Conservation (phyloP, 2,329 filamentous ascomycete genomes). For the Phaeophleospora eucalypticola region DNA sequence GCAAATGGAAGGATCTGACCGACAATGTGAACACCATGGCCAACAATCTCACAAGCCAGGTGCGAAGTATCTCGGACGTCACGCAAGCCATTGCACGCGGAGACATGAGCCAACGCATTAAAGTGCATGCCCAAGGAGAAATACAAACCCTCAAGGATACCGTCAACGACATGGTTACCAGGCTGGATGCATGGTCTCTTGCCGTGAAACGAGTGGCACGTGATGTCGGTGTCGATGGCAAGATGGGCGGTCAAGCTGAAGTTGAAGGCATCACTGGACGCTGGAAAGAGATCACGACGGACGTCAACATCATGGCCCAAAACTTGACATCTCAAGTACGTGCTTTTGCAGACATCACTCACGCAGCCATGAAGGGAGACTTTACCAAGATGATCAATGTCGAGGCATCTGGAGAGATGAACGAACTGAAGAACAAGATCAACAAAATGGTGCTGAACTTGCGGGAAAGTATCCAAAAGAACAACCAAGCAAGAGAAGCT, state of each 20-base stretch:
- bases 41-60: slow-evolving; percentile 61
- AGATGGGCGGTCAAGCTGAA: slow-evolving; percentile 96
- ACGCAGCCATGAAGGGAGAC: slow-evolving; percentile 91
- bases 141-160: slow-evolving; percentile 92
- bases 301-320: slow-evolving; percentile 85
- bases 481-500: slow-evolving; percentile 90
- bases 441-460: slow-evolving; percentile 98
- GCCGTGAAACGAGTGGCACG: slow-evolving; percentile 93
- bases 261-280: slow-evolving; percentile 87
- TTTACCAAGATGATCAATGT: slow-evolving; percentile 97
- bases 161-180: slow-evolving; percentile 98
- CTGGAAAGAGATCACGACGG: slow-evolving; percentile 97
- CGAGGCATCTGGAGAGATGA: slow-evolving; percentile 97
- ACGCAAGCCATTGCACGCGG: slow-evolving; percentile 93
- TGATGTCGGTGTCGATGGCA: slow-evolving; percentile 94
- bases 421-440: slow-evolving; percentile 97
- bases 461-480: slow-evolving; percentile 91
- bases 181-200: slow-evolving; percentile 91
- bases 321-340: slow-evolving; percentile 92
- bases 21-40: slow-evolving; percentile 67
- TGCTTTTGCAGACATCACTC: slow-evolving; percentile 97
- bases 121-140: slow-evolving; percentile 91
- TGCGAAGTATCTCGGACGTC: slow-evolving; percentile 87
- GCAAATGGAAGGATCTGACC: slow-evolving; percentile 64
- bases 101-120: slow-evolving; percentile 93